Base-by-base conservation (phyloP, 495 filamentous ascomycete genomes). In the Letharia columbiana region DNA sequence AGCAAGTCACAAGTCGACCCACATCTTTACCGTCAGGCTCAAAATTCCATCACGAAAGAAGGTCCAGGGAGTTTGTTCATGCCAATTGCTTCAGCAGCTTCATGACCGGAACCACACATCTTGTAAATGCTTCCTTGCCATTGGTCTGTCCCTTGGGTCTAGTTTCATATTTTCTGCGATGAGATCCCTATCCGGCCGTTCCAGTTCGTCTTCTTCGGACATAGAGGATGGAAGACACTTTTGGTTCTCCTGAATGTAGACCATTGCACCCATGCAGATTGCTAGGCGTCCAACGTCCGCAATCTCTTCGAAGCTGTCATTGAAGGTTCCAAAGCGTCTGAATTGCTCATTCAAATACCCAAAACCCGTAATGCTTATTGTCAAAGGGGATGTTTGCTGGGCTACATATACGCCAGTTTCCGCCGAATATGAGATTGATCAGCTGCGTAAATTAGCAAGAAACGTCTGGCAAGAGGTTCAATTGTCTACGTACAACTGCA, bases 131-230 rank as follows among this genome's bases (percentile, higher is more conserved):
- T 65, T 56, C 44, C 40, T 61, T 11, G 62, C 62, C 12, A 54
- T 40, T 23, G 62, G 63, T 50, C 67, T 49, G 33, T 68, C 67
- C 23, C 62, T 61, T 41, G 56, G 67, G 45, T 65, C 67, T 1
- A 65, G 44, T 28, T 61, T 50, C 67, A 68, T 65, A 28, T 65
- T 39, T 58, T 58, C 61, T 6, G 15, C 39, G 18, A 68, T 45
- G 62, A 65, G 41, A 9, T 61, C 49, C 54, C 35, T 42, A 23
- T 61, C 63, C n/a, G 40, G 35, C 62, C n/a, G 15, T 31, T 54
- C 40, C 3, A 61, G 28, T 31, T 50, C 62, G 39, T 67, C 42
- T n/a, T 63, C 60, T 50, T 44, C 56, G 17, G 56, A 50, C 23
- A 61, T n/a, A 11, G 20, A 62, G 31, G 42, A 35, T 4, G 44